These are phyloP conservation scores for Aspergillus aculeatus DNA, from an alignment of 2,329 filamentous ascomycete genomes.

Conservation along the genomic window DNA sequence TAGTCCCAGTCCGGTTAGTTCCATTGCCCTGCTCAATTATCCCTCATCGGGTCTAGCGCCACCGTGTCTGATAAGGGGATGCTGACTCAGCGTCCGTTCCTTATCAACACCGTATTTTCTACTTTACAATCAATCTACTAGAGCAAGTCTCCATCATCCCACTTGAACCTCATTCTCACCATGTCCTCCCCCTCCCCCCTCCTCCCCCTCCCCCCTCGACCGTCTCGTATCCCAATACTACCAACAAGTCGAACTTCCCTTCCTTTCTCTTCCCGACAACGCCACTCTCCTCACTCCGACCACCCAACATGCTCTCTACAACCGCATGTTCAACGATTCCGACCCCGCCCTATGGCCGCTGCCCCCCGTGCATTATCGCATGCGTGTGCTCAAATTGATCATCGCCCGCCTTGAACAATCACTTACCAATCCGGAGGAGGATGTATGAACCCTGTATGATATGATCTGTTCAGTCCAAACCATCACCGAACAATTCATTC, in stretches of 20 bases:
- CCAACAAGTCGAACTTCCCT: constrained; percentile 63
- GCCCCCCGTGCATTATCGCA: constrained; percentile 68
- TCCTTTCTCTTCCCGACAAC: constrained; percentile 54
- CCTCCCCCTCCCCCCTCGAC: neutral
- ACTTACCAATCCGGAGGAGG: constrained; percentile 77
- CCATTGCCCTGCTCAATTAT: neutral
- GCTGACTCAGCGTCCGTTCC: neutral
- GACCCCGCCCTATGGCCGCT: constrained; percentile 53
- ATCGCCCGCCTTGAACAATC: constrained; percentile 68
- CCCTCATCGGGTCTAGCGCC: neutral
- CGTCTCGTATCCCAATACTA: constrained; percentile 66
- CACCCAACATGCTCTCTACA: constrained; percentile 67
- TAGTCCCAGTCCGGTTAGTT: constrained; percentile 25
- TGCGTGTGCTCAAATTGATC: constrained; percentile 71
- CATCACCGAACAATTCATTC: constrained; percentile 10
- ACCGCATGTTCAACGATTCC: constrained; percentile 63
- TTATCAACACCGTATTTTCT: neutral
- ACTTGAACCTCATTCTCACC: neutral
- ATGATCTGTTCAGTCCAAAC: neutral
- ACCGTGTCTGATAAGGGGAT: neutral
- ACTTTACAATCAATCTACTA: neutral
- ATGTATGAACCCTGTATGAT: constrained; percentile 58
- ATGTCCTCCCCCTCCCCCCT: constrained; percentile 34
- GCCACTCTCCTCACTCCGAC: constrained; percentile 57
- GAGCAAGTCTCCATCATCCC: neutral